A percentile compares a stretch with the other conserved stretches of the same genome.
Evolutionary conservation across 345 rosid genomes (phyloP).

Genomic region (Clarkia xantiana): DNA sequence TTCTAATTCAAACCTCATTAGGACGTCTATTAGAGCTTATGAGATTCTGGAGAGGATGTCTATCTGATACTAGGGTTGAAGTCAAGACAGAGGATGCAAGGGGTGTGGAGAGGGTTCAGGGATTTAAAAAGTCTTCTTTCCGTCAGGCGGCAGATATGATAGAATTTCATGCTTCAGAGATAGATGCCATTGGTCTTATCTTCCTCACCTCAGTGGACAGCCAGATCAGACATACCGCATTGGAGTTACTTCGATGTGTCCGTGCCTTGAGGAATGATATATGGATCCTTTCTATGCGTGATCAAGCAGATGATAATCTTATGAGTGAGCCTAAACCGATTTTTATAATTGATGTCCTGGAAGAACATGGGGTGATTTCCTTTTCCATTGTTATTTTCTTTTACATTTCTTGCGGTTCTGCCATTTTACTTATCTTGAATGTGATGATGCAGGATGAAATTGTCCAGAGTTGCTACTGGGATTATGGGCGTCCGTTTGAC

Average conservation of each 20-base stretch:
- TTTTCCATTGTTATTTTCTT: neutral
- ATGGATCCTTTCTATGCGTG: conserved; percentile 38
- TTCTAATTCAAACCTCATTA: conserved; percentile 88
- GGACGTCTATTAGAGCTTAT: conserved; percentile 90
- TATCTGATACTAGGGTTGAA: conserved; percentile 55
- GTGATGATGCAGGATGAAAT: conserved; percentile 62
- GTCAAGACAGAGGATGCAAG: conserved; percentile 32
- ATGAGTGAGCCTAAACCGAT: conserved; percentile 78
- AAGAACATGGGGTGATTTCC: conserved; percentile 82
- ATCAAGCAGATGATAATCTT: conserved; percentile 45
- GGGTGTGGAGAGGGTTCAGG: conserved; percentile 32
- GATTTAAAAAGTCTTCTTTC: conserved; percentile 61
- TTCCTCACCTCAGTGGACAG: conserved; percentile 93
- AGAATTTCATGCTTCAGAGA: conserved; percentile 80
- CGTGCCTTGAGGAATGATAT: conserved; percentile 90
- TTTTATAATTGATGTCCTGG: conserved; percentile 84
- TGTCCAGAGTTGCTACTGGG: conserved; percentile 95
- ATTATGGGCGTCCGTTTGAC: conserved; percentile 88
- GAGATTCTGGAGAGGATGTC: conserved; percentile 97
- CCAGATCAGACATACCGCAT: conserved; percentile 92
- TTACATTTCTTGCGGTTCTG: neutral
- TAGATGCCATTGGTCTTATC: conserved; percentile 94
- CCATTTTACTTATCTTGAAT: neutral
- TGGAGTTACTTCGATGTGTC: conserved; percentile 90
- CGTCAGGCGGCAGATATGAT: conserved; percentile 53